Percentiles rank a stretch among this genome's conserved stretches.
Conservation (phyloP, 2,329 filamentous ascomycete genomes). For the Knufia fluminis region DNA sequence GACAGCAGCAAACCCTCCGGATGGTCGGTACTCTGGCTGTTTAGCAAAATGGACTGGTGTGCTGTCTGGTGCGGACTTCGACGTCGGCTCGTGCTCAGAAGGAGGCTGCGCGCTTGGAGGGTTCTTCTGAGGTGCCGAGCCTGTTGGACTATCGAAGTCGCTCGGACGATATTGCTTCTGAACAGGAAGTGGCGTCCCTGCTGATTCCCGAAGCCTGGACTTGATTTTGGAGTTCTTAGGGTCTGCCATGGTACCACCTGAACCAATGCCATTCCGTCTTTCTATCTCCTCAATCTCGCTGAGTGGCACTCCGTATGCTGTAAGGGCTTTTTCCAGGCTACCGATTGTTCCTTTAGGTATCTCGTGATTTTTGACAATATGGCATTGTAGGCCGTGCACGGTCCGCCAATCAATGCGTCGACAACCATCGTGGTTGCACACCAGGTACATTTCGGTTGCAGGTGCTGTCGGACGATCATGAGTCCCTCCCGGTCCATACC, state of each 20-base stretch:
- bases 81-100: neutral
- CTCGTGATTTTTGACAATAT: slow-evolving; percentile 24
- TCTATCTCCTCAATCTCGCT: slow-evolving; percentile 22
- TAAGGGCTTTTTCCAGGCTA: slow-evolving; percentile 22
- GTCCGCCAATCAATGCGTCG: slow-evolving; percentile 23
- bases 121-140: neutral
- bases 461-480: slow-evolving; percentile 19
- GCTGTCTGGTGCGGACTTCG: neutral
- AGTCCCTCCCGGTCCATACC: slow-evolving; percentile 19
- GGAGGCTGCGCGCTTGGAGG: neutral
- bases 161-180: neutral
- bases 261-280: slow-evolving; percentile 17
- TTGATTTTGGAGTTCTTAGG: slow-evolving; percentile 23
- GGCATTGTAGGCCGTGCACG: slow-evolving; percentile 23
- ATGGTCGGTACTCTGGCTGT: neutral
- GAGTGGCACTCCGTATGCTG: slow-evolving; percentile 22
- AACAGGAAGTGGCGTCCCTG: neutral
- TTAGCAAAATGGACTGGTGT: neutral
- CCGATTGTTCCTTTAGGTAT: slow-evolving; percentile 23
- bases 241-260: slow-evolving; percentile 22
- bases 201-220: slow-evolving; percentile 15
- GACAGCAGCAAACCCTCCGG: slow-evolving; percentile 3
- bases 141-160: neutral
- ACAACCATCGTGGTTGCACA: slow-evolving; percentile 23
- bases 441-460: slow-evolving; percentile 22